Conservation (phyloP, 805 yeast species). For the Candida sithepensis region DNA sequence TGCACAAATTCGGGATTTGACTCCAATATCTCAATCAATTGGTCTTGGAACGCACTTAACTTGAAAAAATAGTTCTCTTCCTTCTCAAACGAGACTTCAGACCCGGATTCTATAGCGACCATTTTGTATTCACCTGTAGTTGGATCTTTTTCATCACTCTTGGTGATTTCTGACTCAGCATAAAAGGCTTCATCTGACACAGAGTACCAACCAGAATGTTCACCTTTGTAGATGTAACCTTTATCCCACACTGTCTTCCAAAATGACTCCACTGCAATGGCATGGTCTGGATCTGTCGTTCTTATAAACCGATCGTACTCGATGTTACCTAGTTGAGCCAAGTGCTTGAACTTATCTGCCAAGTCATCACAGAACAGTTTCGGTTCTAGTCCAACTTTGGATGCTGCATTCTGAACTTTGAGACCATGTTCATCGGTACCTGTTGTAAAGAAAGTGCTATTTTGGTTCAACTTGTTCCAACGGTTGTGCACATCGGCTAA, state of each 20-base stretch:
- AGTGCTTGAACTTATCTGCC: constrained; percentile 55
- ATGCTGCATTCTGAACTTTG: constrained; percentile 87
- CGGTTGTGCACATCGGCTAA: constrained; percentile 75
- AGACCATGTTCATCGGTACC: constrained; percentile 98
- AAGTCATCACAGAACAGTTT: constrained; percentile 69
- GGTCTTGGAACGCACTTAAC: constrained; percentile 55
- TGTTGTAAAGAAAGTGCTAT: constrained; percentile 59
- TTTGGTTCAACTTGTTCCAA: constrained; percentile 54
- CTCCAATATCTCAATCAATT: constrained; percentile 47
- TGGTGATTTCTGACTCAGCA: constrained; percentile 66
- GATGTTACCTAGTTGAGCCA: constrained; percentile 60
- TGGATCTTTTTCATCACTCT: constrained; percentile 32
- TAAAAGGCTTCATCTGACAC: constrained; percentile 93
- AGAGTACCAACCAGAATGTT: constrained; percentile 93
- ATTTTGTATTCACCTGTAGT: constrained; percentile 28
- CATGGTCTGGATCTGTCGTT: constrained; percentile 85
- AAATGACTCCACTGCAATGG: constrained; percentile 55
- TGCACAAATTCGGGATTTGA: constrained; percentile 55
- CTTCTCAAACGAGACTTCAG: constrained; percentile 67
- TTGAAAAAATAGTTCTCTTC: constrained; percentile 88
- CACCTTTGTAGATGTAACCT: constrained; percentile 75
- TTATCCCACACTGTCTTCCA: constrained; percentile 62
- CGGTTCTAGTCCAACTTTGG: constrained; percentile 46
- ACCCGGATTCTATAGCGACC: constrained; percentile 66
- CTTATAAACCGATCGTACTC: constrained; percentile 75